Conservation (phyloP, 148 eudicot species). For the Chenopodium album region DNA sequence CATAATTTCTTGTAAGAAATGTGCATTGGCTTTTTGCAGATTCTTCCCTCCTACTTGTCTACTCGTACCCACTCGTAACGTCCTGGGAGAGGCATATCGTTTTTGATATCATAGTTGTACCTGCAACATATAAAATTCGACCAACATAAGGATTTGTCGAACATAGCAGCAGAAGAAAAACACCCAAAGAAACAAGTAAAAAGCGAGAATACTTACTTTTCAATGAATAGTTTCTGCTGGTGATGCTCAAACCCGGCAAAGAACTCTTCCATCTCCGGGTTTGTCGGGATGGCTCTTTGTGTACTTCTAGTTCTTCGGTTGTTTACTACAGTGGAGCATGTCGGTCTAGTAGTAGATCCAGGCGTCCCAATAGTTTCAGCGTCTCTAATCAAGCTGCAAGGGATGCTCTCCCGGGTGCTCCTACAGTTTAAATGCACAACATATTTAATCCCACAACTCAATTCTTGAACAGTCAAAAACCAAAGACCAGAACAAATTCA, state of each 20-base stretch:
- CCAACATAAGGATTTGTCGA: background rate
- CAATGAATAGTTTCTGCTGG: conserved; percentile 60
- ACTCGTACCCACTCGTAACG: conserved; percentile 81
- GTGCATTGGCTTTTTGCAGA: conserved; percentile 29
- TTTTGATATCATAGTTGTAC: conserved; percentile 79
- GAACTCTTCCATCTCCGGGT: conserved; percentile 74
- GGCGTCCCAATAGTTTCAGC: conserved; percentile 54
- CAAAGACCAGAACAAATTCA: conserved; percentile 13
- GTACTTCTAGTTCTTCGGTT: conserved; percentile 36
- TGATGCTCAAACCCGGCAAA: conserved; percentile 57
- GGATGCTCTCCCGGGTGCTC: conserved; percentile 89
- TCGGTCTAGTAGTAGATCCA: conserved; percentile 54
- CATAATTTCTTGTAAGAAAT: conserved; percentile 31
- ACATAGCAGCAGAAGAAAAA: too few relatives aligned
- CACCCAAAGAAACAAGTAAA: background rate
- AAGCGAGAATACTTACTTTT: conserved; percentile 48
- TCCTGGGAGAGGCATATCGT: conserved; percentile 75
- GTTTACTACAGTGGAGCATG: conserved; percentile 37
- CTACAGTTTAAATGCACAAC: conserved; percentile 33
- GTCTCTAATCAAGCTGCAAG: conserved; percentile 67
- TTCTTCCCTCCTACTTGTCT: conserved; percentile 29
- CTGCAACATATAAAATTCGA: conserved; percentile 40
- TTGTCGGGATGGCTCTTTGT: conserved; percentile 49
- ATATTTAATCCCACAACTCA: background rate
- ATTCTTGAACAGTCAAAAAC: background rate